These are phyloP conservation scores for Linum tenue DNA, from an alignment of 345 rosid genomes.

Conservation along the genomic window DNA sequence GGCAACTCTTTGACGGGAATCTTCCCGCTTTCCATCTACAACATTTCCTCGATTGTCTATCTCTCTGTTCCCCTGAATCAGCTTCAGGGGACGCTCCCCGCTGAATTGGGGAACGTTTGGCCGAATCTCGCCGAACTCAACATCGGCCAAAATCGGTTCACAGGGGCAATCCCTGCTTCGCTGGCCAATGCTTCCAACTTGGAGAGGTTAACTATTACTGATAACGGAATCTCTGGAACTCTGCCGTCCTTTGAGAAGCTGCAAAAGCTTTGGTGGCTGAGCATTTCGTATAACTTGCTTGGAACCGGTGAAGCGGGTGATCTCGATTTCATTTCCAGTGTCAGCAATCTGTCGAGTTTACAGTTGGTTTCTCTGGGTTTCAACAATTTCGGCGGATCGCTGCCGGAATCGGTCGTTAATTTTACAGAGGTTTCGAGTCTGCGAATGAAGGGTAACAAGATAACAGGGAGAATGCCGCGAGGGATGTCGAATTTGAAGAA, in stretches of 20 bases:
- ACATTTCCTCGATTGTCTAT: slow-evolving; percentile 2
- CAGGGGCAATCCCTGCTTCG: slow-evolving; percentile 10
- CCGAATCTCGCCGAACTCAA: slow-evolving; percentile 1
- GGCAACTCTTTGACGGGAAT: slow-evolving; percentile 3
- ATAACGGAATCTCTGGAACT: background rate
- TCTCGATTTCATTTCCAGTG: slow-evolving; percentile 6
- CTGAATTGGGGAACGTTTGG: background rate
- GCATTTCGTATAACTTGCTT: slow-evolving; percentile 9
- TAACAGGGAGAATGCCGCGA: slow-evolving; percentile 7
- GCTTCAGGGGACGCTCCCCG: slow-evolving; percentile 5
- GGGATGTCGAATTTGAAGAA: slow-evolving; percentile 6
- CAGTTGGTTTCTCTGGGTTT: background rate
- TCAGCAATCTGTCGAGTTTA: slow-evolving; percentile 7
- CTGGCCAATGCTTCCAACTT: slow-evolving; percentile 10
- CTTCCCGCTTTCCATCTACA: slow-evolving; percentile 12
- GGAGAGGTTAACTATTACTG: slow-evolving; percentile 7
- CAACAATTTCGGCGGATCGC: slow-evolving; percentile 12
- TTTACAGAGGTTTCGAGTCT: slow-evolving; percentile 2
- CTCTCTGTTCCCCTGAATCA: slow-evolving; percentile 3
- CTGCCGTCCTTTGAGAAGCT: slow-evolving; percentile 13
- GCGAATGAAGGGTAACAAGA: background rate
- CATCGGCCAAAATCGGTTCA: slow-evolving; percentile 9
- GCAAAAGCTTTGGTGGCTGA: slow-evolving; percentile 10
- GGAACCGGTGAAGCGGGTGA: slow-evolving; percentile 10
- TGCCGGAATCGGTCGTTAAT: slow-evolving; percentile 9